Evolutionary conservation across 2,329 filamentous ascomycete genomes (phyloP).

Genomic region (Penicillium janthinellum): DNA sequence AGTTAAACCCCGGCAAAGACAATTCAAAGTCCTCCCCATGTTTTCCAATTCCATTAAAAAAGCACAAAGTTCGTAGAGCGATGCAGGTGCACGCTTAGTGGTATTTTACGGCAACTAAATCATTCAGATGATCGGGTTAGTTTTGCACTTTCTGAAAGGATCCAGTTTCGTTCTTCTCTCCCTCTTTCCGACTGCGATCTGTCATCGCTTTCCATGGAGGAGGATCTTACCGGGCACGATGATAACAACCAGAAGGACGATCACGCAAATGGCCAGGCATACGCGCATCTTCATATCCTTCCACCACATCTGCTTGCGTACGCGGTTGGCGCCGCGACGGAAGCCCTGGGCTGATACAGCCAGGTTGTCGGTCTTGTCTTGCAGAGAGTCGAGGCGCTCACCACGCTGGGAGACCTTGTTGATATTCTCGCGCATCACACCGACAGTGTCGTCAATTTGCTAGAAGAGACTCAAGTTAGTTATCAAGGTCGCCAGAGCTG

Average conservation of each 20-base stretch:
- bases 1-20: slow-evolving; percentile 37
- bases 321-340: slow-evolving; percentile 91
- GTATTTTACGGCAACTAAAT: slow-evolving; percentile 22
- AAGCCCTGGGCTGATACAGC: slow-evolving; percentile 92
- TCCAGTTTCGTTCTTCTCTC: neutral
- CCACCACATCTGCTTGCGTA: slow-evolving; percentile 99
- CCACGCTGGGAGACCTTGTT: slow-evolving; percentile 94
- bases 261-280: slow-evolving; percentile 87
- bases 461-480: slow-evolving; percentile 46
- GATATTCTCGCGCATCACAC: slow-evolving; percentile 96
- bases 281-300: slow-evolving; percentile 99
- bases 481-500: slow-evolving; percentile 3
- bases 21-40: slow-evolving; percentile 30
- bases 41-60: slow-evolving; percentile 32
- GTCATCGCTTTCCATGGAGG: neutral
- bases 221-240: slow-evolving; percentile 80
- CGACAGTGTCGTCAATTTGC: slow-evolving; percentile 97
- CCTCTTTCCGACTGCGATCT: neutral
- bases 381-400: slow-evolving; percentile 80
- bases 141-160: neutral
- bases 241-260: slow-evolving; percentile 89
- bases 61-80: slow-evolving; percentile 28
- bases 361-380: slow-evolving; percentile 92
- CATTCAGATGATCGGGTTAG: slow-evolving; percentile 2
- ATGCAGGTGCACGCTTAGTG: slow-evolving; percentile 38